These are phyloP conservation scores for Boletales sp. DNA, from an alignment of 768 basidiomycete species.

Conservation along the genomic window DNA sequence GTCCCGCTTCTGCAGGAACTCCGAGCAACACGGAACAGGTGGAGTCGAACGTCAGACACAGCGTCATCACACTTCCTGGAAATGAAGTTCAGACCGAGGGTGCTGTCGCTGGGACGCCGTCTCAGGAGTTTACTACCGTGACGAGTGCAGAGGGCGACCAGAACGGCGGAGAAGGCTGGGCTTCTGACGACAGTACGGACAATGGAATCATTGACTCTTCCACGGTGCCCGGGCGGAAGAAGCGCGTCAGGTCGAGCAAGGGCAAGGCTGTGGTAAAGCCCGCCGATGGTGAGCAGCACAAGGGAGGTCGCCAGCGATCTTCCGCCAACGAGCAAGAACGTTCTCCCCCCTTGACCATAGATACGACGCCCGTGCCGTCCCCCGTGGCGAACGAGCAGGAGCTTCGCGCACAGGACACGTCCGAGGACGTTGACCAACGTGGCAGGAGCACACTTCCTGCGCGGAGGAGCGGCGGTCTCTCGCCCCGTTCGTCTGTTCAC, in stretches of 20 bases:
- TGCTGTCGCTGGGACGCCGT: neutral
- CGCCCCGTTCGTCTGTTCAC: conserved; percentile 20
- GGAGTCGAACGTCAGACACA: conserved; percentile 14
- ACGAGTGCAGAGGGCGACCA: conserved; percentile 12
- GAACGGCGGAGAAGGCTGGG: conserved; percentile 61
- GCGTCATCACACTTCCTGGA: conserved; percentile 10
- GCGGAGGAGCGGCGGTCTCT: conserved; percentile 12
- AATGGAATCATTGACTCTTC: conserved; percentile 10
- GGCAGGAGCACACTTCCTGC: conserved; percentile 18
- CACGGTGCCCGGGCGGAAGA: conserved; percentile 13
- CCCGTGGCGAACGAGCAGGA: conserved; percentile 4
- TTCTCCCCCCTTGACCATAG: neutral
- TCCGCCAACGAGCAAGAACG: conserved; percentile 14
- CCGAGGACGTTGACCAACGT: conserved; percentile 14
- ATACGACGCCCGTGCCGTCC: neutral
- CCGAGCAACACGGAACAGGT: conserved; percentile 25
- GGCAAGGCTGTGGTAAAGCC: conserved; percentile 9
- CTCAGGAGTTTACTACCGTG: conserved; percentile 2
- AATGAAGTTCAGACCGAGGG: conserved; percentile 12
- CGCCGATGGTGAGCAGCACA: neutral
- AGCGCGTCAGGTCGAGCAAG: conserved; percentile 25
- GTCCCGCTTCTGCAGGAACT: conserved; percentile 13
- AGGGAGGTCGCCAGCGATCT: conserved; percentile 10
- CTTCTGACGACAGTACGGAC: conserved; percentile 49
- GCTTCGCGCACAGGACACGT: neutral